phyloP scores from a whole-genome alignment of 73 alveolate genomes.

The Paramecium primaurelia region DNA sequence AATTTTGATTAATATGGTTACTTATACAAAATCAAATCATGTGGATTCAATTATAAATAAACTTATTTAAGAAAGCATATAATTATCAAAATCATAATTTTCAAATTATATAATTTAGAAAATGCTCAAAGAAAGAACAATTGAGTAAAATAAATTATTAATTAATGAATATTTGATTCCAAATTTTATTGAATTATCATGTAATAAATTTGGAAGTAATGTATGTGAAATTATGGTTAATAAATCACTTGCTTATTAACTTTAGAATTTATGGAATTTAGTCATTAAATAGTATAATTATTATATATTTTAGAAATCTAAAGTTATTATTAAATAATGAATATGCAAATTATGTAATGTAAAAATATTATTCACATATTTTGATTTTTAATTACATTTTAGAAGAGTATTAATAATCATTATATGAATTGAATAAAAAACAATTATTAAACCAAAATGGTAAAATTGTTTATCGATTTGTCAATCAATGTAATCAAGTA shows the following conservation, averaged over 20 bases:
- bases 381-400: background rate
- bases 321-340: background rate
- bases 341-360: constrained; percentile 13
- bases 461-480: background rate
- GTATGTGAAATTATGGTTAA: background rate
- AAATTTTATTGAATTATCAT: background rate
- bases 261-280: background rate
- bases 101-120: background rate
- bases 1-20: background rate
- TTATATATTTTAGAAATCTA: background rate
- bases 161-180: background rate
- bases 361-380: background rate
- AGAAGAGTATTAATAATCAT: background rate
- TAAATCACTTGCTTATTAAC: background rate
- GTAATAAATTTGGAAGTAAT: constrained; percentile 25
- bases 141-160: background rate
- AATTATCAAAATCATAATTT: background rate
- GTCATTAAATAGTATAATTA: background rate
- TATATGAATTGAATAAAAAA: background rate
- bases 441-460: constrained; percentile 2
- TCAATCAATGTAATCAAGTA: constrained; percentile 29
- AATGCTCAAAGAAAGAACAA: background rate
- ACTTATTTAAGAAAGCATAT: background rate
- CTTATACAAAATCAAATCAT: background rate
- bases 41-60: background rate